Conservation (phyloP, 768 basidiomycete species). For the Hericium erinaceus region DNA sequence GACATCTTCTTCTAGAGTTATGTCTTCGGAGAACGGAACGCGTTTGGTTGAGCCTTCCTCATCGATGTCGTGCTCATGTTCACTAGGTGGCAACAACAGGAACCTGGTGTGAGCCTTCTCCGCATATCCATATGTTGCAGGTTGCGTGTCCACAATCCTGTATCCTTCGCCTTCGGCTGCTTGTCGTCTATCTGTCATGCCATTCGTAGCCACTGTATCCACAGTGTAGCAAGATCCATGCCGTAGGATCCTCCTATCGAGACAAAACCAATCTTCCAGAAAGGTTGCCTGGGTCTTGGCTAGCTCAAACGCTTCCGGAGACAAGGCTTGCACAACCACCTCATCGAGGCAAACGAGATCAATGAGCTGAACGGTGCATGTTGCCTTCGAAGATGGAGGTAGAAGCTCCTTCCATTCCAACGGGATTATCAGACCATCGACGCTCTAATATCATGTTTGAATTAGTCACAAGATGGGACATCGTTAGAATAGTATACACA, state of each 20-base stretch:
- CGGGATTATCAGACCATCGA: conserved; percentile 3
- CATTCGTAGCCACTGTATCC: conserved; percentile 3
- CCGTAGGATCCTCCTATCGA: conserved; percentile 34
- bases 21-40: too few species aligned
- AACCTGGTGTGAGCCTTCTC: conserved; percentile 10
- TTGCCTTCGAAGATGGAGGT: conserved; percentile 2
- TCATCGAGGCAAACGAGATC: conserved; percentile 16
- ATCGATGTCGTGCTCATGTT: neutral
- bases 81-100: conserved; percentile 3
- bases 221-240: conserved; percentile 34
- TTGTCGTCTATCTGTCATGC: neutral
- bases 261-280: conserved; percentile 19
- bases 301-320: conserved; percentile 14
- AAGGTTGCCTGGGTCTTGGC: conserved; percentile 11
- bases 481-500: conserved; percentile 15
- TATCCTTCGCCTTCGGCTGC: neutral
- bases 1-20: neutral
- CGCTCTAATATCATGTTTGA: neutral
- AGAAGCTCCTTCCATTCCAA: conserved; percentile 1
- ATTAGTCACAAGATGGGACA: too few species aligned
- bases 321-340: conserved; percentile 17
- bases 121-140: conserved; percentile 12
- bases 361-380: conserved; percentile 8
- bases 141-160: conserved; percentile 11
- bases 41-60: too few species aligned